Evolutionary conservation across 495 filamentous ascomycete species (phyloP).

Genomic region (Penicillium diatomitis): DNA sequence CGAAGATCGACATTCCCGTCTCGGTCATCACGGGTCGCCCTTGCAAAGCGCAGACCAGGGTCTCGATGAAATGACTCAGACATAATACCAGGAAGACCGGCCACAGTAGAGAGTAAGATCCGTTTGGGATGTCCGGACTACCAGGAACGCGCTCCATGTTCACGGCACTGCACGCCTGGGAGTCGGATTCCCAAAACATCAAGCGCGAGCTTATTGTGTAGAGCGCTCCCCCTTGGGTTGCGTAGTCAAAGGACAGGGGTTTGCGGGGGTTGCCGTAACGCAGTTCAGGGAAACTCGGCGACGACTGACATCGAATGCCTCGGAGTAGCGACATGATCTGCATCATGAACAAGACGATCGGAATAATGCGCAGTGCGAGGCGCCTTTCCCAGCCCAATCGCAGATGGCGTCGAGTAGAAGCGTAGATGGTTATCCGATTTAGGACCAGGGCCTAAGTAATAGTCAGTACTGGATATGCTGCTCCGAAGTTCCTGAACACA

Average conservation of each 20-base stretch:
- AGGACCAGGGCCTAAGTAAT: constrained; percentile 63
- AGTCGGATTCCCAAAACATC: constrained; percentile 58
- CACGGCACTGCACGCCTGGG: constrained; percentile 60
- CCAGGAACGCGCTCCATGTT: constrained; percentile 51
- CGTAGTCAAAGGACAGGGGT: constrained; percentile 61
- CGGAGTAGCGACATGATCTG: constrained; percentile 65
- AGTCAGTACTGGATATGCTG: constrained; percentile 4
- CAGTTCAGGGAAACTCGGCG: constrained; percentile 60
- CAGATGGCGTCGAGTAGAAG: constrained; percentile 71
- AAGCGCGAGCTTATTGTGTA: constrained; percentile 59
- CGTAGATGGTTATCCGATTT: constrained; percentile 89
- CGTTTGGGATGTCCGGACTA: constrained; percentile 42
- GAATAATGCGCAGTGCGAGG: constrained; percentile 60
- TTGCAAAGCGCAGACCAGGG: constrained; percentile 77
- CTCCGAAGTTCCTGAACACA: not conserved
- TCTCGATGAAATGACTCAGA: constrained; percentile 80
- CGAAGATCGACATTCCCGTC: constrained; percentile 93
- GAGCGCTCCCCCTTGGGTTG: constrained; percentile 57
- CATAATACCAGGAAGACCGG: constrained; percentile 77
- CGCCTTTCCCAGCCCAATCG: constrained; percentile 62
- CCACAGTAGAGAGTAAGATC: constrained; percentile 80
- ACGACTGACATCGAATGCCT: constrained; percentile 88
- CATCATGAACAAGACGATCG: constrained; percentile 62
- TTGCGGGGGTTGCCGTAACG: constrained; percentile 65
- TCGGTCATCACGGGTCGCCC: constrained; percentile 71